Evolutionary conservation across 2,329 filamentous ascomycete genomes (phyloP), one percentile per base, ranked within the genome.

Genomic region (Fusarium equiseti): DNA sequence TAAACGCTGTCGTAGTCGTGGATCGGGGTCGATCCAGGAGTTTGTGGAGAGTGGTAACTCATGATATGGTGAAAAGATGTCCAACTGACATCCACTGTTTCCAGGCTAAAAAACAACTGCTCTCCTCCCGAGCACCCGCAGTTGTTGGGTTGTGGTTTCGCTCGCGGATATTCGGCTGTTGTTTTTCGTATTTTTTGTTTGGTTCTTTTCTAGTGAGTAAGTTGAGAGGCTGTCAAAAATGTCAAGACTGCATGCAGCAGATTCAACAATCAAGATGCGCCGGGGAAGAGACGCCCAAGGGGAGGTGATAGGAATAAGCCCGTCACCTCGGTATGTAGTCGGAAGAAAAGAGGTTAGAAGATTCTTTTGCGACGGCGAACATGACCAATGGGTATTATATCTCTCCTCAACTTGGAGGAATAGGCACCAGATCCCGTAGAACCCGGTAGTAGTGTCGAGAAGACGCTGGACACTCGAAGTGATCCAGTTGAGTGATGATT

Each of bases 311-410:
- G 60, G 80, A 81, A 80, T 80, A 83, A 78, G 79, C 82, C 82
- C 80, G 86, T 88, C 87, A 88, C 86, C 87, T 87, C 83, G 85
- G 85, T 87, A 86, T 87, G 83, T 86, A 84, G 83, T 87, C 85
- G 86, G 85, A 85, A 78, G 85, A 84, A 83, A 84, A 85, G 84
- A 83, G 84, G 81, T 83, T 85, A 79, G 81, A 83, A 80, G 80
- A 82, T 77, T 81, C 82, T 84, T 81, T 84, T 85, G 82, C 83
- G 84, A 82, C 82, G 81, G 84, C 83, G 80, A 86, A 89, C 87
- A 89, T 89, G 79, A 81, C 80, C 77, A 79, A 80, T 80, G 75
- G 79, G 71, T 71, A 61, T 65, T 65, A 63, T 68, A 73, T 72
- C 63, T 78, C 81, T 81, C 79, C 78, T 79, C 76, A 62, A 68